Percentiles rank a stretch among this genome's conserved stretches.
Evolutionary conservation across 2,329 filamentous ascomycete genomes (phyloP).

Genomic region (Cryphonectria naterciae): DNA sequence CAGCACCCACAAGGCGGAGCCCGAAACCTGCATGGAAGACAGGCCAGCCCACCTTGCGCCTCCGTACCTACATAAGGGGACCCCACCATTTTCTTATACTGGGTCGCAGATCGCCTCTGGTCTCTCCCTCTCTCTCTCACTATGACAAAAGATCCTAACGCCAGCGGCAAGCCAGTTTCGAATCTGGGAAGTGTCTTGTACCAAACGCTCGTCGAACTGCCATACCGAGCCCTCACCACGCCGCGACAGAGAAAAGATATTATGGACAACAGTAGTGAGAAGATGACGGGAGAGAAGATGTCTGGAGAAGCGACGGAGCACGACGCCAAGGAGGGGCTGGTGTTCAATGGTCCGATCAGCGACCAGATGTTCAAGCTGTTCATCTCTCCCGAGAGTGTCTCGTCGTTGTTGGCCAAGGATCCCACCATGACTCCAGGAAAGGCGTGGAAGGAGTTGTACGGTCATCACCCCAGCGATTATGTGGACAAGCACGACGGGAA

Average conservation of each 20-base stretch:
- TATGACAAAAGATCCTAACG: slow-evolving; percentile 22
- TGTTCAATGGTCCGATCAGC: slow-evolving; percentile 39
- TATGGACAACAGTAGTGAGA: background rate
- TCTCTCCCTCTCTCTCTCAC: background rate
- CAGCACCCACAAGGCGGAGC: background rate
- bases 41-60: background rate
- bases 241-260: slow-evolving; percentile 30
- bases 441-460: slow-evolving; percentile 61
- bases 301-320: slow-evolving; percentile 10
- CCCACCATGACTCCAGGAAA: slow-evolving; percentile 56
- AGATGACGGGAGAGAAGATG: slow-evolving; percentile 10
- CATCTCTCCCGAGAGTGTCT: slow-evolving; percentile 58
- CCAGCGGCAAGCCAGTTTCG: slow-evolving; percentile 13
- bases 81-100: background rate
- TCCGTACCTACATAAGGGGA: background rate
- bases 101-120: background rate
- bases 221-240: slow-evolving; percentile 37
- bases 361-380: slow-evolving; percentile 57
- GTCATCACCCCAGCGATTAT: slow-evolving; percentile 32
- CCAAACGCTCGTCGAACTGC: slow-evolving; percentile 39
- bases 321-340: slow-evolving; percentile 18
- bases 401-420: slow-evolving; percentile 57
- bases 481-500: slow-evolving; percentile 34
- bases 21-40: slow-evolving; percentile 10
- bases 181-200: slow-evolving; percentile 30